phyloP scores from a whole-genome alignment of 139 green algal species.

The Nannochloris sp. region DNA sequence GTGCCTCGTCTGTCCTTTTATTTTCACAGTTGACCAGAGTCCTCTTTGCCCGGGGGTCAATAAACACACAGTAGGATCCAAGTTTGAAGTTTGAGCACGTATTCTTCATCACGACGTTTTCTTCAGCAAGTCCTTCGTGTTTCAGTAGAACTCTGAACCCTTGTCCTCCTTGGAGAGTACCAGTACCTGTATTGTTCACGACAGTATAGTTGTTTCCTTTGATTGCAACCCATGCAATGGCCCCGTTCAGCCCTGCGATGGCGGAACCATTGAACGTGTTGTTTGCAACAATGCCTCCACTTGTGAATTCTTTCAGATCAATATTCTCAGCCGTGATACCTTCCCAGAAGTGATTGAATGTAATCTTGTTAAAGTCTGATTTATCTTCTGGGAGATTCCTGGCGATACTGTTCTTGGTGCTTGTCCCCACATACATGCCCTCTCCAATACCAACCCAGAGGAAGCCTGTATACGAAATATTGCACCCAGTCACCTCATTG shows the following conservation, averaged over 20 bases:
- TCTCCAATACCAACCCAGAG: slow-evolving; percentile 5
- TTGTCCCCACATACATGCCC: slow-evolving; percentile 8
- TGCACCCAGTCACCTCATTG: neutral
- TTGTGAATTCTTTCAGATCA: slow-evolving; percentile 14
- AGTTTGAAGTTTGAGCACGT: neutral
- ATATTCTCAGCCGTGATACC: slow-evolving; percentile 8
- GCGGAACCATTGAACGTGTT: slow-evolving; percentile 9
- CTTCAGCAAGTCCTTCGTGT: neutral
- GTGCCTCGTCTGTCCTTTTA: neutral
- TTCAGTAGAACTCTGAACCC: slow-evolving; percentile 5
- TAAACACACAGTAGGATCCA: slow-evolving; percentile 1
- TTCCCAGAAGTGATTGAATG: neutral
- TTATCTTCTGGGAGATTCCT: slow-evolving; percentile 1
- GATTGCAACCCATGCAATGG: slow-evolving; percentile 7
- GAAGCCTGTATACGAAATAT: slow-evolving; percentile 7
- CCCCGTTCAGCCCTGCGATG: slow-evolving; percentile 6
- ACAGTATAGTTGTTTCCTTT: slow-evolving; percentile 14
- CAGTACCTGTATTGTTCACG: slow-evolving; percentile 5
- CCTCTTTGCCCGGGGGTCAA: neutral
- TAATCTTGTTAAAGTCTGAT: slow-evolving; percentile 1
- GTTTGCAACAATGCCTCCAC: neutral
- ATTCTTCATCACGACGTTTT: slow-evolving; percentile 1
- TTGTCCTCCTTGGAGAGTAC: neutral
- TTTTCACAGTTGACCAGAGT: neutral
- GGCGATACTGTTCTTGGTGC: slow-evolving; percentile 11